Evolutionary conservation across 225 moss, liverwort and hornwort genomes (phyloP), one percentile per base, ranked within the genome.

Genomic region (Marchantia polymorpha): DNA sequence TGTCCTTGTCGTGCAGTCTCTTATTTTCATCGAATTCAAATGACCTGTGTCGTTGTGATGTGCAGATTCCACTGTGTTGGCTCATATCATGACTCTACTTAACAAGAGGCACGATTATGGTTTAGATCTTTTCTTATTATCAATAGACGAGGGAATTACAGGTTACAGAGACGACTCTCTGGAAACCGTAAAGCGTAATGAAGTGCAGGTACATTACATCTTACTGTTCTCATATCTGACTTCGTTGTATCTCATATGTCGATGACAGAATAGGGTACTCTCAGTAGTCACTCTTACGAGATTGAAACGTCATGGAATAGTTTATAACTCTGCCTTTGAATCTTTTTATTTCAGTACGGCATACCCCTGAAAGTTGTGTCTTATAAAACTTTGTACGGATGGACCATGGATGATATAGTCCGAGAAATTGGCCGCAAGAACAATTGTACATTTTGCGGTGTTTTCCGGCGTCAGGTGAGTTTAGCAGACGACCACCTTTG

Each of bases 391-490:
- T 80, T 99, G 27, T 99, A 99, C 82, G 93, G 93, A n/a, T 99
- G 99, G 99, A 95, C 99, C 54, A 99, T 99, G 99, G 99, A 99
- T 83, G 95, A 99, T 75, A 95, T 99, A 30, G 99, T 99, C 20
- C 87, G 89, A 90, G 95, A 90, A 80, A 95, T 99, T 77, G 99
- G 99, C 56, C 90, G 90, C 23, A 99, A 99, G 82, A 99, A 94
- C 74, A 99, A 95, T 80, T 99, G 99, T 79, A 99, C 99, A 1
- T 99, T 99, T 74, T 99, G 99, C 82, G 99, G 99, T 75, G 99
- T 99, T 61, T 99, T 99, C 83, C 95, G 99, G 59, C 89, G 99
- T 23, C 99, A 99, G 92, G 99, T 99, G 59, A 65, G 49, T 50
- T 25, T 10, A 64, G 59, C 3, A 39, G 2, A 64, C 19, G 64